Evolutionary conservation across 768 basidiomycete species (phyloP), one percentile per base, ranked within the genome.

Genomic region (Fibroporia radiculosa): DNA sequence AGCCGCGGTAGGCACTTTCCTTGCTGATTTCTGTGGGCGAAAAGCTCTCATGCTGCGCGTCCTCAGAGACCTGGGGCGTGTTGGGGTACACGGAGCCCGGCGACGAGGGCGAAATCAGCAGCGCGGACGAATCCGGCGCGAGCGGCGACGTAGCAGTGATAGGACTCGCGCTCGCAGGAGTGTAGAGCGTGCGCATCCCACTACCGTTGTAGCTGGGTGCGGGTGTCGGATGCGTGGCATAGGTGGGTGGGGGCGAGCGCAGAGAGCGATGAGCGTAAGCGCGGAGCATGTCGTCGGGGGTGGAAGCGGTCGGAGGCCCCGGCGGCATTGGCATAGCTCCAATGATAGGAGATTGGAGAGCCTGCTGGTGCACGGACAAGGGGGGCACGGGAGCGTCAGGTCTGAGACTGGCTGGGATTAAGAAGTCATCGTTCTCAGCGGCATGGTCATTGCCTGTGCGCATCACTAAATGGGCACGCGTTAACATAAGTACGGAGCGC

Each of bases 271-370:
- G 73, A 4, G 84, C 84, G 48, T 85, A 87, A 1, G 81, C 82
- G 28, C 81, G 77, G 35, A 88, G 68, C 80, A 88, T 83, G 20
- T 77, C 85, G 56, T 89, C 86, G 3, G 85, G 85, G 1, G 72
- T 70, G 73, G 75, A 74, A 38, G 64, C 51, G 26, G 53, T 66
- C 1, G 62, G 68, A 20, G 71, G 67, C 55, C 66, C 53, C 2
- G 71, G 54, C 51, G 67, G 66, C 67, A 72, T 72, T 10, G 66
- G 63, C 65, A 65, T 65, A 25, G 56, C 54, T 13, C 57, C 57
- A 36, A 60, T 49, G 37, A 66, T 47, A 31, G 45, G 73, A 20
- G 74, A 70, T 38, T 60, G 46, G 36, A 68, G 50, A 2, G 49
- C 40, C 13, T 48, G 56, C n/a, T n/a, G n/a, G 23, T 44, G 51